These are phyloP conservation scores for Francoa sonchifolia DNA, from an alignment of 441 rosid species.

Conservation along the genomic window DNA sequence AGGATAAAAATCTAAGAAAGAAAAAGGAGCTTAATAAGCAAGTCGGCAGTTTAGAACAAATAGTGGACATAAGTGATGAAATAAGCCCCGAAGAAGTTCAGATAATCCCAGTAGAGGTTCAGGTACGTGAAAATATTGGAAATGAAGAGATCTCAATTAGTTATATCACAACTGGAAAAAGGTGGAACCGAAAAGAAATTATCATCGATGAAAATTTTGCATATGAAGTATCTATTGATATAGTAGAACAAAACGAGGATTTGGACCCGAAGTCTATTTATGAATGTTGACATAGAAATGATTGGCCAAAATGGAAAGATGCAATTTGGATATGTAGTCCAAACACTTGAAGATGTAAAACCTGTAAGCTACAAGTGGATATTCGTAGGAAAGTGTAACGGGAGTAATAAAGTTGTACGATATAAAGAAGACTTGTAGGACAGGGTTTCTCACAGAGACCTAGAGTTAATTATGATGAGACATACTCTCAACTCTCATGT, in stretches of 20 bases:
- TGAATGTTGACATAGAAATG: not conserved
- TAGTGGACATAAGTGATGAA: too few relatives aligned
- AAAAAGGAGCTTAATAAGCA: not conserved
- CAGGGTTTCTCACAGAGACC: slow-evolving; percentile 1
- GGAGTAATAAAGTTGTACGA: not conserved
- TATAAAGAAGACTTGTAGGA: slow-evolving; percentile 1
- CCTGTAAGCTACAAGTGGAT: slow-evolving; percentile 3
- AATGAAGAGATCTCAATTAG: too few relatives aligned
- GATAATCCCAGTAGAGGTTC: too few relatives aligned
- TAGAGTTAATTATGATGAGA: not conserved
- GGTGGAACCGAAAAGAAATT: too few relatives aligned
- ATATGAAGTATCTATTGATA: not conserved
- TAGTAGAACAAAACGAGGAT: not conserved
- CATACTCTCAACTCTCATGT: not conserved
- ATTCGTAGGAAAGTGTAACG: slow-evolving; percentile 2
- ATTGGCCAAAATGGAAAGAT: slow-evolving; percentile 5
- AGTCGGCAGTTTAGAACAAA: too few relatives aligned
- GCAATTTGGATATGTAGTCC: not conserved
- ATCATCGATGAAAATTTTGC: too few relatives aligned
- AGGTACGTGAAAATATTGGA: too few relatives aligned
- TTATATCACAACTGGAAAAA: too few relatives aligned
- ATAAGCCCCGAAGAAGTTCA: too few relatives aligned
- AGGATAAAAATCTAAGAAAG: not conserved
- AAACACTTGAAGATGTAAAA: not conserved
- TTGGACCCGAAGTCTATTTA: not conserved